Percentiles rank a stretch among this genome's conserved stretches.
Evolutionary conservation across 257 asterid species (phyloP).

Genomic region (Solanum corneliomulleri): DNA sequence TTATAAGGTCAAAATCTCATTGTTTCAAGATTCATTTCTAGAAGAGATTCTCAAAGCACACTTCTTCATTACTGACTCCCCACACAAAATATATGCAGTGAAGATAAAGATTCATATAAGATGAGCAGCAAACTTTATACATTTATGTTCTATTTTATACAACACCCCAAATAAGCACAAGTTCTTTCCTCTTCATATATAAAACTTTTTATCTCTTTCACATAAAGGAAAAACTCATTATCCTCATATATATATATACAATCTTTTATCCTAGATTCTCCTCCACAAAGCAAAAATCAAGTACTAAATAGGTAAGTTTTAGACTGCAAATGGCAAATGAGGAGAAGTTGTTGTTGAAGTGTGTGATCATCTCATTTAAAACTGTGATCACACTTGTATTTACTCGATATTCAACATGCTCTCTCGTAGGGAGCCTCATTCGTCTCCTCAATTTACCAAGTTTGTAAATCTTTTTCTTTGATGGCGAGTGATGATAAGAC

Average conservation of each 20-base stretch:
- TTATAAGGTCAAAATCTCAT: background rate
- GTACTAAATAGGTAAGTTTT: background rate
- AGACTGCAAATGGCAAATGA: background rate
- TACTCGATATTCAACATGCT: background rate
- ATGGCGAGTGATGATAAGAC: background rate
- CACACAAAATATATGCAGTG: background rate
- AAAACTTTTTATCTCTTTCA: background rate
- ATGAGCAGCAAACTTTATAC: background rate
- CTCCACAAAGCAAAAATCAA: background rate
- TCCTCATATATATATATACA: background rate
- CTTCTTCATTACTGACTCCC: background rate
- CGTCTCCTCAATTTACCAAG: background rate
- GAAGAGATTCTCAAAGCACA: background rate
- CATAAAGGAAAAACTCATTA: background rate
- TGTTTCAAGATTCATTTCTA: background rate
- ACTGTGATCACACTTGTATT: background rate
- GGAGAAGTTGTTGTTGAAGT: background rate
- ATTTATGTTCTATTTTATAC: background rate
- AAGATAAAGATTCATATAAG: background rate
- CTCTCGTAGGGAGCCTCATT: background rate
- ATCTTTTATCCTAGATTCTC: background rate
- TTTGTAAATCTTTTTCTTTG: background rate
- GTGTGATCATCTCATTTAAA: background rate
- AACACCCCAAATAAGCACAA: background rate
- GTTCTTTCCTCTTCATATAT: background rate